These are phyloP conservation scores for Ballota nigra DNA, from an alignment of 257 asterid species.

Conservation along the genomic window DNA sequence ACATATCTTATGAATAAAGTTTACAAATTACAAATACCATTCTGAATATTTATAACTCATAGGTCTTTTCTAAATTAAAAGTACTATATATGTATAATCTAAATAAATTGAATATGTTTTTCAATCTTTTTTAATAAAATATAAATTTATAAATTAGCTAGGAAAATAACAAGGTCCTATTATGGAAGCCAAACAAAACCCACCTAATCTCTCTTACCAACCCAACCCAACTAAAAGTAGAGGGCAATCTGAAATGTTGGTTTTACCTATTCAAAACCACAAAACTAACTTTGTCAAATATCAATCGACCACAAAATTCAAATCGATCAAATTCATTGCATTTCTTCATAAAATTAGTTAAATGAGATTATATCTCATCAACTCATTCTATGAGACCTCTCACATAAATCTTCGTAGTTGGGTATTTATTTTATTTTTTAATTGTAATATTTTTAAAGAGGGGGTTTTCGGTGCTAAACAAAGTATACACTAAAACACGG, in stretches of 20 bases:
- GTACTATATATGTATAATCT: not conserved
- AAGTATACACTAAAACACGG: too few species aligned
- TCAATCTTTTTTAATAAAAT: not conserved
- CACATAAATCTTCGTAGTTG: too few species aligned
- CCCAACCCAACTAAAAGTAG: conserved; percentile 16
- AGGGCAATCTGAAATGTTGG: not conserved
- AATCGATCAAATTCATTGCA: too few species aligned
- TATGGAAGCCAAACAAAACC: not conserved
- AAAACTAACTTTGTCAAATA: conserved; percentile 21
- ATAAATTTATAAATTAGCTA: not conserved
- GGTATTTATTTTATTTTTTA: too few species aligned
- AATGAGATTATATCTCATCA: too few species aligned
- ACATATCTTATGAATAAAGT: not conserved
- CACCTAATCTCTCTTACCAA: conserved; percentile 16
- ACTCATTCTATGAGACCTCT: too few species aligned
- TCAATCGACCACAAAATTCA: conserved; percentile 15
- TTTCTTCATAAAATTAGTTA: too few species aligned
- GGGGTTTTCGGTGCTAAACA: too few species aligned
- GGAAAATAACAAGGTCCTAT: not conserved
- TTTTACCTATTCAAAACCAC: conserved; percentile 18
- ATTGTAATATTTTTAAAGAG: too few species aligned
- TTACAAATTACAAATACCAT: too few species aligned
- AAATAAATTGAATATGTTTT: not conserved
- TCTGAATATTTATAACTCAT: not conserved
- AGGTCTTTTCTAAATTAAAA: not conserved